Base-by-base conservation (phyloP, 441 rosid genomes). In the Corymbia citriodora region DNA sequence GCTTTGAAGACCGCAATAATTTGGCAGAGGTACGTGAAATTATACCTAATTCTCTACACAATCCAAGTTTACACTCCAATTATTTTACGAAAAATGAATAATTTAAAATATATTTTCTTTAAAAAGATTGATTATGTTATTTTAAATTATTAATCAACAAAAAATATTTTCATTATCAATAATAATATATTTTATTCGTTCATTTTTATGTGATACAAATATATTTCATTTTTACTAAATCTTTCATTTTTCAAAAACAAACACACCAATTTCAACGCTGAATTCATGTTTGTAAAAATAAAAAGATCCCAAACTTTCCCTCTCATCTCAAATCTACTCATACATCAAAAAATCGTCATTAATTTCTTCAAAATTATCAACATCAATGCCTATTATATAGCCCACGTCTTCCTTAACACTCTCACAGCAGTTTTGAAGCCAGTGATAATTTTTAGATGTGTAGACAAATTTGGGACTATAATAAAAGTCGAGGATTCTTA, bases 391-490 rank as follows among this genome's bases (percentile, higher is more conserved):
- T 2, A 11, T 16, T n/a, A 8, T 4, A 31, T 40, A 16, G 31
- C 79, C 79, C 40, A 0, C 0, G 40, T 16, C 21, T 16, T 31
- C 40, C 8, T 31, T 40, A 16, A 68, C 12, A 16, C 40, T 3
- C 21, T 59, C 10, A 8, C 12, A 25, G 5, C 10, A 3, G n/a
- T 59, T 59, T 25, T 59, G 65, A 25, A 59, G 16, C 15, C 1
- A 29, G 6, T 15, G 19, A 31, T 2, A 3, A 3, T 21, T 40
- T 3, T 8, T 3, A 12, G 16, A 74, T 5, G 27, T 0, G 0
- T 23, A 13, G 50, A 4, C 0, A 6, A 14, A 40, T 40, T 21
- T 7, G 14, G 29, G 16, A 40, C 1, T 21, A 12, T 3, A 45
- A 0, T 0, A 10, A 45, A 63, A 63, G 17, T 0, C 1, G 72